Evolutionary conservation across 1,284 basidiomycete genomes (phyloP).

Genomic region (Apiotrichum sp.): DNA sequence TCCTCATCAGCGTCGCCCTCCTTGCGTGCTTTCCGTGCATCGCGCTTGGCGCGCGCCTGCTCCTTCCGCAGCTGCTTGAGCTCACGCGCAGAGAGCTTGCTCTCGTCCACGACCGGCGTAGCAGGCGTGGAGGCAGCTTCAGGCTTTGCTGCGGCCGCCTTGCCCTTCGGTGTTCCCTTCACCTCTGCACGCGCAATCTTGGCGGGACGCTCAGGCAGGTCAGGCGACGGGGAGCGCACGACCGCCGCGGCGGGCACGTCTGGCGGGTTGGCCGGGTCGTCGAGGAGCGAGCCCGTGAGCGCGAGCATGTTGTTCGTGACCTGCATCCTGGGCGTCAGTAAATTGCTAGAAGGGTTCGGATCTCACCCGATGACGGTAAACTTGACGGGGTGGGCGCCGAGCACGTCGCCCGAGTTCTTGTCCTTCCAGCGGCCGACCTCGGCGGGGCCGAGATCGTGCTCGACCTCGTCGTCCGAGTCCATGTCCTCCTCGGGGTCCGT

Average conservation of each 20-base stretch:
- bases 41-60: constrained; percentile 36
- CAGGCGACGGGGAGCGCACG: constrained; percentile 23
- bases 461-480: constrained; percentile 32
- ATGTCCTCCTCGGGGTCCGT: constrained; percentile 39
- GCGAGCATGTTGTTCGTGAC: constrained; percentile 95
- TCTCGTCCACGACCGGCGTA: constrained; percentile 23
- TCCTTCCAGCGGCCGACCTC: constrained; percentile 72
- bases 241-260: constrained; percentile 42
- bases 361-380: constrained; percentile 88
- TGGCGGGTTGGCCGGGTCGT: constrained; percentile 70
- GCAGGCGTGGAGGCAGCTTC: not conserved
- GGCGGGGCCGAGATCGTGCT: constrained; percentile 25
- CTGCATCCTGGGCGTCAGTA: constrained; percentile 58
- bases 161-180: constrained; percentile 4
- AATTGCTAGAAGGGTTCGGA: not conserved
- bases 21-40: constrained; percentile 39
- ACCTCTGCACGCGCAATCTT: constrained; percentile 10
- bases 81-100: constrained; percentile 29
- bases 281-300: constrained; percentile 79
- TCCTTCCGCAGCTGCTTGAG: constrained; percentile 41
- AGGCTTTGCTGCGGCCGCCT: not conserved
- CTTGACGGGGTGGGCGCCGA: constrained; percentile 64
- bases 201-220: constrained; percentile 16
- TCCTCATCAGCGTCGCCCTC: constrained; percentile 14
- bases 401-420: constrained; percentile 59